Evolutionary conservation across 176 grass and related monocot genomes (phyloP), one percentile per base, ranked within the genome.

Genomic region (Phyllostachys edulis): DNA sequence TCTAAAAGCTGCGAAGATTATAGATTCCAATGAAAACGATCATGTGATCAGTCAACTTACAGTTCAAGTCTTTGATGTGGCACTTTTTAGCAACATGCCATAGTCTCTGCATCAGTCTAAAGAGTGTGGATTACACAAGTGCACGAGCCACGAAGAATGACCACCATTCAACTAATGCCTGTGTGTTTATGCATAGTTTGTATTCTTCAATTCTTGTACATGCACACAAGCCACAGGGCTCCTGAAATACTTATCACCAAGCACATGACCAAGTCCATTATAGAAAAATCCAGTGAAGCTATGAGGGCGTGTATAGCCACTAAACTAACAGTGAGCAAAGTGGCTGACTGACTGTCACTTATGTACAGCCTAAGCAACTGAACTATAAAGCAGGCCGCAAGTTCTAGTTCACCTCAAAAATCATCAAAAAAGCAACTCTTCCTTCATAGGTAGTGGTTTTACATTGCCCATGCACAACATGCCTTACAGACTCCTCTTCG

Each of bases 301-400:
- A 68, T 12, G 36, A 76, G 38, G 73, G 37, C 46, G 32, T 69
- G 15, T 86, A 64, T 8, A 73, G 27, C 16, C 73, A 73, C 10
- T 60, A 79, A 40, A 60, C 59, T 76, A 81, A 34, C 82, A 84
- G 10, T 67, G 83, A 59, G 42, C 39, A 67, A 67, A 87, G 67
- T 78, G 74, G 23, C 74, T 79, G 37, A 76, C 61, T 85, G 62
- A 69, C 32, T 69, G 15, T 55, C 67, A 90, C 71, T 87, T 87
- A 20, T 90, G 89, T 90, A 42, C 75, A 75, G 37, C 2, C 51
- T 87, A 90, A 90, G 80, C 69, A 80, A 90, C 75, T 90, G 85
- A 80, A 54, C 82, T 88, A 91, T 91, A 91, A 81, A 91, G 57
- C 47, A 73, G 81, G 65, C 26, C 61, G 46, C 78, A 84, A 73